Evolutionary conservation across 352 stramenopile genomes (phyloP).

Genomic region (Salisapilia sapeloensis): DNA sequence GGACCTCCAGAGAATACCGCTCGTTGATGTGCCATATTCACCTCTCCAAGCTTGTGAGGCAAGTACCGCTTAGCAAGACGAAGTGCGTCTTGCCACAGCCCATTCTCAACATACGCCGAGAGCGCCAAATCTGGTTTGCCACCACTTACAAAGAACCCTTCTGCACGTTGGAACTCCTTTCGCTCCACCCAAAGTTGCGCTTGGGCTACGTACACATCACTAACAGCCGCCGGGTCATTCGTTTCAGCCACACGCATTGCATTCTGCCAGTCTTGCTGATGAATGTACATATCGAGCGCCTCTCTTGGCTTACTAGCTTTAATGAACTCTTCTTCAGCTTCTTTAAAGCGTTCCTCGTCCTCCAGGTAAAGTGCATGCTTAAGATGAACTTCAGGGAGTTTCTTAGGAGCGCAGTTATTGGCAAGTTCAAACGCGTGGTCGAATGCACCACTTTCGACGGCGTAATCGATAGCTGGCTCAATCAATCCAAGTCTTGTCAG

Average conservation of each 20-base stretch:
- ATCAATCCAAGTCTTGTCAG: constrained; percentile 85
- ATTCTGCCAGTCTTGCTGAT: constrained; percentile 87
- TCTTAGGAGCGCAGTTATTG: constrained; percentile 63
- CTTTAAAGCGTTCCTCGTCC: constrained; percentile 87
- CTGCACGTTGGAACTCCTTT: constrained; percentile 69
- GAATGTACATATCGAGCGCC: constrained; percentile 92
- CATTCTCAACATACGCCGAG: constrained; percentile 68
- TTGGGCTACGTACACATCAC: constrained; percentile 85
- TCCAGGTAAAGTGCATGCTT: constrained; percentile 89
- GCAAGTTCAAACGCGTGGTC: constrained; percentile 88
- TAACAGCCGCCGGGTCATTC: constrained; percentile 75
- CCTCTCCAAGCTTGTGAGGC: constrained; percentile 84
- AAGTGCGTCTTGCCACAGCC: constrained; percentile 81
- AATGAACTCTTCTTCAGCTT: constrained; percentile 87
- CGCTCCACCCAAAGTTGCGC: constrained; percentile 72
- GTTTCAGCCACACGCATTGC: constrained; percentile 85
- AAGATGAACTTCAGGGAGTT: constrained; percentile 84
- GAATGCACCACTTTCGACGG: constrained; percentile 84
- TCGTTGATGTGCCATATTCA: constrained; percentile 76
- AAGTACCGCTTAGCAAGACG: constrained; percentile 82
- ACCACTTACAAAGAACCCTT: constrained; percentile 85
- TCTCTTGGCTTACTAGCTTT: constrained; percentile 85
- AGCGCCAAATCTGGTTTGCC: constrained; percentile 85
- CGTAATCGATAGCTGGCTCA: constrained; percentile 88
- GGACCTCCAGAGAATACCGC: constrained; percentile 57